These are phyloP conservation scores for Tympanopsis confertula DNA, from an alignment of 2,329 filamentous ascomycete genomes.

Conservation along the genomic window DNA sequence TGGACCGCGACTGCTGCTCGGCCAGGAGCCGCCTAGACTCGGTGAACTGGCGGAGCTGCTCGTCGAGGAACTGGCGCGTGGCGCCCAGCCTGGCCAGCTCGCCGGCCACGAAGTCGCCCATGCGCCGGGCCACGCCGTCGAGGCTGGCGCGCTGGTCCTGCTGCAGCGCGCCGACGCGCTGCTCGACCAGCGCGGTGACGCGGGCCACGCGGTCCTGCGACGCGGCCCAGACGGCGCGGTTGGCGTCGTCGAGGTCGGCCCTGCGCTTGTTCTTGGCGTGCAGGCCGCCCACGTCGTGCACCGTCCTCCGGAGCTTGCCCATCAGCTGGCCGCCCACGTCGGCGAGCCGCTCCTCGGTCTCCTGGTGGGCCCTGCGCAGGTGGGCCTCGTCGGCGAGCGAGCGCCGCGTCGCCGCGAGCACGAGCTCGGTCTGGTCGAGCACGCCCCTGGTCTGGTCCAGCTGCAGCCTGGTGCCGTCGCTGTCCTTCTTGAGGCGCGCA, in stretches of 20 bases:
- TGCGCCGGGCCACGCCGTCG: slow-evolving; percentile 52
- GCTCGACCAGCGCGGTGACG: slow-evolving; percentile 67
- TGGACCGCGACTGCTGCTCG: slow-evolving; percentile 55
- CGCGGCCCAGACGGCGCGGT: slow-evolving; percentile 68
- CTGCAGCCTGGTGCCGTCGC: slow-evolving; percentile 60
- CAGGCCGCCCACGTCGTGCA: slow-evolving; percentile 68
- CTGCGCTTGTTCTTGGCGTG: slow-evolving; percentile 79
- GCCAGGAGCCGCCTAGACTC: slow-evolving; percentile 60
- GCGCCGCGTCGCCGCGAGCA: slow-evolving; percentile 66
- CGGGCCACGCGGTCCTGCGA: slow-evolving; percentile 66
- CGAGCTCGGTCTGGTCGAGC: slow-evolving; percentile 77
- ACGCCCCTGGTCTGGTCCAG: slow-evolving; percentile 72
- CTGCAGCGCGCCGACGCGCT: slow-evolving; percentile 62
- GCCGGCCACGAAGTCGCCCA: slow-evolving; percentile 64
- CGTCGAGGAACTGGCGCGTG: slow-evolving; percentile 59
- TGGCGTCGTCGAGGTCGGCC: slow-evolving; percentile 70
- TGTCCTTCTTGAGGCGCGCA: slow-evolving; percentile 78
- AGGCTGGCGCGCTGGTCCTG: slow-evolving; percentile 63
- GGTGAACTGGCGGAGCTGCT: slow-evolving; percentile 57
- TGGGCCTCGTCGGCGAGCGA: slow-evolving; percentile 69
- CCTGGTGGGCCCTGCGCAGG: slow-evolving; percentile 71
- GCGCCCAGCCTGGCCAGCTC: slow-evolving; percentile 62
- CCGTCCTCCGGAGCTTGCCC: slow-evolving; percentile 64
- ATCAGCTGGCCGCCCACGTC: slow-evolving; percentile 66
- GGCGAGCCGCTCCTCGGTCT: slow-evolving; percentile 69